Conservation (phyloP, 2,329 filamentous ascomycete genomes). For the Aspergillus quadricinctus region DNA sequence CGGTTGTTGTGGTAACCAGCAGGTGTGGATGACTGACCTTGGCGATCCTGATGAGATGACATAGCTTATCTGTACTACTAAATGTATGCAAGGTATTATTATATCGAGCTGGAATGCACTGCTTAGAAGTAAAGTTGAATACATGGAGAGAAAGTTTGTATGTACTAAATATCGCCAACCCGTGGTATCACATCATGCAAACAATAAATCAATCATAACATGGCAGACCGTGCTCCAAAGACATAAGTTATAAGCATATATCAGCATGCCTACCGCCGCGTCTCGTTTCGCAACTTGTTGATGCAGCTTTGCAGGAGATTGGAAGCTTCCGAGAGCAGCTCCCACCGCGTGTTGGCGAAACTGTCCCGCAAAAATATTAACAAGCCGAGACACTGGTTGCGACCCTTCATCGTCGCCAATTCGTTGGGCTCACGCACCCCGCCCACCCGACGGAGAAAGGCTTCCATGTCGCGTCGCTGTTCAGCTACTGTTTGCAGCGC, state of each 20-base stretch:
- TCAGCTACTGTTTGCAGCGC: constrained; percentile 59
- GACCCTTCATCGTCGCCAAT: constrained; percentile 65
- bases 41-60: background rate
- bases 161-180: background rate
- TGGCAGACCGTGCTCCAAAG: background rate
- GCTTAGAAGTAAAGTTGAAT: background rate
- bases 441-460: constrained; percentile 69
- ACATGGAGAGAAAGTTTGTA: background rate
- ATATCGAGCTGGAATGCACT: background rate
- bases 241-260: constrained; percentile 3
- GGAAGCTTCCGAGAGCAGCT: constrained; percentile 82
- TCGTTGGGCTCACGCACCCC: constrained; percentile 71
- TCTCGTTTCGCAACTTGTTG: constrained; percentile 45
- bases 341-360: constrained; percentile 82
- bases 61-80: background rate
- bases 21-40: background rate
- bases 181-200: constrained; percentile 5
- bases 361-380: constrained; percentile 76
- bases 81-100: no score
- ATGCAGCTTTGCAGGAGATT: constrained; percentile 78
- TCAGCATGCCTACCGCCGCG: background rate
- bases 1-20: constrained; percentile 21
- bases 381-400: constrained; percentile 79
- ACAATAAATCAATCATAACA: constrained; percentile 3
- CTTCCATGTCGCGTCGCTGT: constrained; percentile 71